Base-by-base conservation (phyloP, 192 early-diverging fungal genomes). In the Podila minutissima region DNA sequence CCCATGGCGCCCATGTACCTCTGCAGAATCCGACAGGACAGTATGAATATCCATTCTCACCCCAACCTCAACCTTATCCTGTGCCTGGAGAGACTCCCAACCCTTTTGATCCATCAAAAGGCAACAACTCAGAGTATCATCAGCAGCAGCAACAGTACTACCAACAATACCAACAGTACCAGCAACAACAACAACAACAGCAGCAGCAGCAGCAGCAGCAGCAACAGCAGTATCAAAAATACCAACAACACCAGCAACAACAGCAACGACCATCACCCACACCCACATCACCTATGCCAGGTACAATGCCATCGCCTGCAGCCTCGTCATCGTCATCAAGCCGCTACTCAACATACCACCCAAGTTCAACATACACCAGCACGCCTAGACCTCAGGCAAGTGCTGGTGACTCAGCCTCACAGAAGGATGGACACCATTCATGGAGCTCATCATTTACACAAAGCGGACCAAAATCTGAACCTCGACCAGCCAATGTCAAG, bases 201-300 rank as follows among this genome's bases (percentile, higher is more conserved):
- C 53, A 62, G 5, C 63, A 64, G 24, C 53, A 69, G 11, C 74
- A 64, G 32, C 28, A 68, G 28, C 59, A 75, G 3, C 73, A 67
- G 62, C 1, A 41, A 3, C 62, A 74, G 17, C 65, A 59, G n/a
- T 6, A 22, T 7, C 50, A 48, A 7, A 66, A 66, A 22, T 48
- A 55, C n/a, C 58, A 59, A 12, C n/a, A 35, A 10, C 55, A 62
- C 4, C 63, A 65, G 17, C 55, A 69, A 17, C 74, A 64, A 49
- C 35, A 68, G 50, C 59, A 75, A 13, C 73, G 60, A 63, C 2
- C 50, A 49, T 26, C 73, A 67, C 35, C 66, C 62, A 11, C 49
- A 61, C 35, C 60, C 46, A 6, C 60, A 38, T 32, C 73, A 74
- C 11, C 64, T 66, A 10, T 31, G 51, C 24, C 58, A 60, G 28